Conservation (phyloP, 202 grass and related monocot species). For the Carex arenaria region DNA sequence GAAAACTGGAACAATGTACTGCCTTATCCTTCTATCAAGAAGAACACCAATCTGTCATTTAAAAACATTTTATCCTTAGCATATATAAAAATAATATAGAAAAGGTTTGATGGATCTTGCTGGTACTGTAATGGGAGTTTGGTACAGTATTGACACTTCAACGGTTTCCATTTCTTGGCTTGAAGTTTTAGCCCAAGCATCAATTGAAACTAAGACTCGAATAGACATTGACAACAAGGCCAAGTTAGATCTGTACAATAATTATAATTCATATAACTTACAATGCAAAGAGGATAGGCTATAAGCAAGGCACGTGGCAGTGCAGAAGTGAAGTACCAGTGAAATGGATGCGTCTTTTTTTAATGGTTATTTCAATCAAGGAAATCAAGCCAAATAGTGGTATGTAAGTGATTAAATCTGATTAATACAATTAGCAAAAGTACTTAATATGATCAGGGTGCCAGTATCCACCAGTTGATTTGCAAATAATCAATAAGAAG, state of each 20-base stretch:
- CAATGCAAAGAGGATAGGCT: conserved; percentile 87
- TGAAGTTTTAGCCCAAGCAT: neutral
- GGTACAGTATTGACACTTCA: neutral
- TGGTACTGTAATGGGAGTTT: neutral
- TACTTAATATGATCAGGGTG: neutral
- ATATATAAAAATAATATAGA: neutral
- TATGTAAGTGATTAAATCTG: neutral
- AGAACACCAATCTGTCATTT: conserved; percentile 58
- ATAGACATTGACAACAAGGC: neutral
- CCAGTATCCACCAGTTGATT: neutral
- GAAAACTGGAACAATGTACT: conserved; percentile 68
- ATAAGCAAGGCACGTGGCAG: conserved; percentile 90
- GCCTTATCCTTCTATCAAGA: conserved; percentile 84
- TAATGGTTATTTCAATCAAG: conserved; percentile 34
- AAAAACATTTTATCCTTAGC: conserved; percentile 23
- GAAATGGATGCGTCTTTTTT: conserved; percentile 59
- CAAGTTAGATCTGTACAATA: neutral
- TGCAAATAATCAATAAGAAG: neutral
- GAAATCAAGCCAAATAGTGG: neutral
- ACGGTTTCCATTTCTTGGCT: neutral
- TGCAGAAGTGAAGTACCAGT: conserved; percentile 98
- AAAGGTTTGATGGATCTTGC: neutral
- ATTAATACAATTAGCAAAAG: neutral
- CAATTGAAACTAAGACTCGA: neutral
- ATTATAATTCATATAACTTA: conserved; percentile 29